Conservation (phyloP, 106 monocot species). For the Triglochin maritima region DNA sequence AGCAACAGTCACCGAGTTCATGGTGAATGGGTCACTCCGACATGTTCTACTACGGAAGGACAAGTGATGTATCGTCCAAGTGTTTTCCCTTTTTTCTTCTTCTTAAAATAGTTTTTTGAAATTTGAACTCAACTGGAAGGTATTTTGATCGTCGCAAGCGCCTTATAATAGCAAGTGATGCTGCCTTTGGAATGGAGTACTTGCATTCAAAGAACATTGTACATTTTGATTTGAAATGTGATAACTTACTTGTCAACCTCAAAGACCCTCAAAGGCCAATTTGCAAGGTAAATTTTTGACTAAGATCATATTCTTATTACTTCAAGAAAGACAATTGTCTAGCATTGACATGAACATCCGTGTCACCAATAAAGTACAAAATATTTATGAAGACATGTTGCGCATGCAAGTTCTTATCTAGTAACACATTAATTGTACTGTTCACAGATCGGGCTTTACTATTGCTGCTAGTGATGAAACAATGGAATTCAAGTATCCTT, state of each 20-base stretch:
- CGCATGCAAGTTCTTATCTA: no score
- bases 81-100: not conserved
- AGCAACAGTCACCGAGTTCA: constrained; percentile 85
- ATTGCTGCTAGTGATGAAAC: no score
- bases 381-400: no score
- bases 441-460: no score
- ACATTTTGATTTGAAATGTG: constrained; percentile 58
- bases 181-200: constrained; percentile 96
- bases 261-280: constrained; percentile 78
- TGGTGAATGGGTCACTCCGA: constrained; percentile 86
- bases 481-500: no score
- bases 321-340: no score
- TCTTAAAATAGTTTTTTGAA: not conserved
- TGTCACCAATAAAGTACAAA: no score
- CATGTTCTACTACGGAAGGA: constrained; percentile 66
- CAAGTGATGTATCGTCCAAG: constrained; percentile 27
- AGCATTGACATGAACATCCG: no score
- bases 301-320: not conserved
- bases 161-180: constrained; percentile 86
- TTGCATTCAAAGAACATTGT: constrained; percentile 82
- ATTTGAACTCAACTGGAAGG: constrained; percentile 15
- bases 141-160: constrained; percentile 72
- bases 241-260: constrained; percentile 46
- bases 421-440: no score
- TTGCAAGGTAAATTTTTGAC: constrained; percentile 56